Base-by-base conservation (phyloP, 148 eudicot species). In the Cornus suecica region DNA sequence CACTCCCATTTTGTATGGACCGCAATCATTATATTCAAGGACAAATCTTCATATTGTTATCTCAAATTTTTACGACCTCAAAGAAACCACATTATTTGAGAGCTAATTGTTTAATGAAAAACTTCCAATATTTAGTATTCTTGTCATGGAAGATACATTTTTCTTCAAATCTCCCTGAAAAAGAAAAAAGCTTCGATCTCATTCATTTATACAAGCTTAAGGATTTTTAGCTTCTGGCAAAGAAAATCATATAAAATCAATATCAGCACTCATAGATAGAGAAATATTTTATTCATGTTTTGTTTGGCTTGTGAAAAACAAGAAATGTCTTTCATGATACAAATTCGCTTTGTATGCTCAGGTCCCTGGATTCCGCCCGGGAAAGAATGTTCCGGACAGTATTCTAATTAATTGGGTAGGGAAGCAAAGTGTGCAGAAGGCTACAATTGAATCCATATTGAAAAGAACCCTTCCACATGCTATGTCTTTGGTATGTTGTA, bases 401-500 rank as follows among this genome's bases (percentile, higher is more conserved):
- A 84, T 96, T 80, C 87, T 96, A 64, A 14, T 96, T 73, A 74
- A 78, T 68, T 80, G 79, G 76, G 86, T 84, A 0, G 99, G 99
- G 79, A 91, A 83, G 86, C 75, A 83, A 80, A 82, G 72, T 82
- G 84, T 93, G 72, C 83, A 74, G 63, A 85, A 81, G 86, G 92
- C 98, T 52, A 83, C 91, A 32, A 80, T 96, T 48, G 98, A 93
- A 83, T 90, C 97, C 65, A 85, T 96, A 73, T 74, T 96, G 81
- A 91, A 93, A 74, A 91, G 97, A 80, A 96, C 97, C 68, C 94
- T 96, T 85, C 95, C 99, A 28, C 99, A 96, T 85, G 99, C 99
- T 80, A 87, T 93, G 97, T 80, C 87, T 78, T 91, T 90, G 76
- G 99, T 95, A 84, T 70, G 78, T 68, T 70, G 63, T 67, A 23